Percentiles rank a stretch among this genome's conserved stretches.
Conservation (phyloP, 2,329 filamentous ascomycete species). For the Pezicula radicicola region DNA sequence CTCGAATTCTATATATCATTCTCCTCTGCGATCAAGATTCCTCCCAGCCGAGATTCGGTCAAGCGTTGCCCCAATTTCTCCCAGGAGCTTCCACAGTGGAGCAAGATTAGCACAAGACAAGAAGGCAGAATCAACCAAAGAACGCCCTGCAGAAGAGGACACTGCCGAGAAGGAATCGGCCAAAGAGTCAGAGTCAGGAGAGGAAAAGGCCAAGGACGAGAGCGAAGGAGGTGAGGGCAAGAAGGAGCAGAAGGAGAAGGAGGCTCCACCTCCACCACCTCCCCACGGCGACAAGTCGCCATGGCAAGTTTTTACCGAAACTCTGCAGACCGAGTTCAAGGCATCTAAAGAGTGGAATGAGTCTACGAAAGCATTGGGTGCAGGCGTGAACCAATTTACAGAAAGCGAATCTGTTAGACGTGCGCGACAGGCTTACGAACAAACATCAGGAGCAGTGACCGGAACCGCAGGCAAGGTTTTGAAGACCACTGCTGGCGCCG, state of each 20-base stretch:
- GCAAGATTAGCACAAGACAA: conserved; percentile 22
- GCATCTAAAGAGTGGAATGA: conserved; percentile 99
- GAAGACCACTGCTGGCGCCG: conserved; percentile 79
- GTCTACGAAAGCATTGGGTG: conserved; percentile 90
- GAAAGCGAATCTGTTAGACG: conserved; percentile 89
- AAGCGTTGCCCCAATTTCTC: conserved; percentile 5
- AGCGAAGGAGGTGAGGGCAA: conserved; percentile 5
- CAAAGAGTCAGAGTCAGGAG: conserved; percentile 16
- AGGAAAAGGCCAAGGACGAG: conserved; percentile 5
- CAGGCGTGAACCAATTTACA: conserved; percentile 83
- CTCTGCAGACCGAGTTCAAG: conserved; percentile 90
- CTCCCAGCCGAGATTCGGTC: conserved; percentile 29
- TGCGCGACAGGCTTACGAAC: conserved; percentile 82
- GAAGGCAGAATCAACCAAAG: conserved; percentile 17
- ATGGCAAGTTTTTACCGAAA: conserved; percentile 98
- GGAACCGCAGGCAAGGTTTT: conserved; percentile 76
- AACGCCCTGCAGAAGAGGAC: conserved; percentile 15
- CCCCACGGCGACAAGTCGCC: conserved; percentile 97
- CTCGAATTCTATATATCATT: conserved; percentile 34
- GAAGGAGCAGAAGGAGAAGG: conserved; percentile 22
- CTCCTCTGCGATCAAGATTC: conserved; percentile 35
- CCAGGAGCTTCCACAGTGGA: conserved; percentile 20
- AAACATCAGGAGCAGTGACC: conserved; percentile 79
- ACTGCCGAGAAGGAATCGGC: conserved; percentile 16
- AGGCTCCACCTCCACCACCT: conserved; percentile 74